Base-by-base conservation (phyloP, 2,329 filamentous ascomycete genomes). In the Pseudogymnoascus destructans region DNA sequence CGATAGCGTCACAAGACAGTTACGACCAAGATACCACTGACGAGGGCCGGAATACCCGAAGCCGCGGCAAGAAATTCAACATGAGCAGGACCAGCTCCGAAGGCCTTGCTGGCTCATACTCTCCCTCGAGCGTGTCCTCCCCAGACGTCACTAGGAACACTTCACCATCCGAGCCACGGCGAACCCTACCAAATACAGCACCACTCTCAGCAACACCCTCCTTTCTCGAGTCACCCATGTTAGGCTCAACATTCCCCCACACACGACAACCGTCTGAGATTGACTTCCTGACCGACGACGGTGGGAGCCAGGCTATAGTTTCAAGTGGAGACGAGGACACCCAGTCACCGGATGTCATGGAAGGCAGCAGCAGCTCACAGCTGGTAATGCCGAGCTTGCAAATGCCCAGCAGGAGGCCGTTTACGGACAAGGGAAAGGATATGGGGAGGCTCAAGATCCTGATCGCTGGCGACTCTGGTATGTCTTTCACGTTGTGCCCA, bases 301-400 rank as follows among this genome's bases (percentile, higher is more conserved):
- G 70, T 2, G 64, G 67, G 35, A 74, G 69, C 62, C 70, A 71
- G 57, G 68, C 66, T 27, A 66, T 70, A 33, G 52, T 63, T 19
- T 69, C 66, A 7, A 69, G 67, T 33, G 67, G 63, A 13, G 68
- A 69, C 17, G 68, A 70, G 35, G 57, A 59, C 9, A 66, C 68
- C 8, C 60, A 60, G 74, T 74, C 46, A 71, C 76, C 66, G 9
- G 62, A 60, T 49, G 70, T 74, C 69, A 63, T 72, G 62, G 66
- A 84, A 79, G 68, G 77, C 74, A 72, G 73, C 54, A 75, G 70
- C 61, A 77, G 75, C 38, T 86, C 86, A 21, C 91, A 97, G 70
- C 79, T 98, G n/a, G 88, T 98, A 61, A 98, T 98, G 93, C 93
- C 93, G 4, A 95, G 90, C 67, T 85, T 98, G 66, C 84, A 82